Percentiles rank a stretch among this genome's conserved stretches.
phyloP scores from a whole-genome alignment of 2,329 filamentous ascomycete genomes.

The Celoporthe dispersa region DNA sequence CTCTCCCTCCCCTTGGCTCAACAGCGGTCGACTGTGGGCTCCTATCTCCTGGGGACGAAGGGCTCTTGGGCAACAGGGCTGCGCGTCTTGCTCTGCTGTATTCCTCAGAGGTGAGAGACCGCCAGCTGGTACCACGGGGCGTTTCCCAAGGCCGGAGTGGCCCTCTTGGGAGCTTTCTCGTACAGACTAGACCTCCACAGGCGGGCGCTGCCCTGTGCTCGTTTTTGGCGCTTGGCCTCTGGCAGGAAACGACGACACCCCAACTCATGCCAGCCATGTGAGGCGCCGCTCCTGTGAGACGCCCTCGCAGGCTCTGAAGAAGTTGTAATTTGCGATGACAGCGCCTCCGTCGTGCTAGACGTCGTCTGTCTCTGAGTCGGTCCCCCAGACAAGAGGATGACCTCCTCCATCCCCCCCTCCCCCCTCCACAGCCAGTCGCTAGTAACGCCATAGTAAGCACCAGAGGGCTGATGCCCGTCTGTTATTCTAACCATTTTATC shows the following conservation, averaged over 20 bases:
- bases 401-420: no score
- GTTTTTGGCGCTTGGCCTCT: no score
- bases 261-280: background rate
- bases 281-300: background rate
- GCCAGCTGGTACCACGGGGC: background rate
- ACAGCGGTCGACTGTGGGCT: background rate
- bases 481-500: background rate
- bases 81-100: background rate
- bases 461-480: no score
- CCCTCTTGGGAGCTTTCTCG: background rate
- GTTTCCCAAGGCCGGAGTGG: background rate
- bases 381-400: no score
- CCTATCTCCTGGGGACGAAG: background rate
- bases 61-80: background rate
- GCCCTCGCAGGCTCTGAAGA: background rate
- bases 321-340: background rate
- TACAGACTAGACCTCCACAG: background rate
- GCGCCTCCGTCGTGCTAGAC: no score
- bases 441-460: no score
- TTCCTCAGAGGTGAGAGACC: background rate
- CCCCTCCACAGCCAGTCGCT: background rate
- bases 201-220: no score
- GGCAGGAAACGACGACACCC: background rate
- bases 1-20: background rate
- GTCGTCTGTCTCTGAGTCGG: no score